A percentile compares a stretch with the other conserved stretches of the same genome.
phyloP scores from a whole-genome alignment of 2,329 filamentous ascomycete genomes.

The Leptographium galeiforme region DNA sequence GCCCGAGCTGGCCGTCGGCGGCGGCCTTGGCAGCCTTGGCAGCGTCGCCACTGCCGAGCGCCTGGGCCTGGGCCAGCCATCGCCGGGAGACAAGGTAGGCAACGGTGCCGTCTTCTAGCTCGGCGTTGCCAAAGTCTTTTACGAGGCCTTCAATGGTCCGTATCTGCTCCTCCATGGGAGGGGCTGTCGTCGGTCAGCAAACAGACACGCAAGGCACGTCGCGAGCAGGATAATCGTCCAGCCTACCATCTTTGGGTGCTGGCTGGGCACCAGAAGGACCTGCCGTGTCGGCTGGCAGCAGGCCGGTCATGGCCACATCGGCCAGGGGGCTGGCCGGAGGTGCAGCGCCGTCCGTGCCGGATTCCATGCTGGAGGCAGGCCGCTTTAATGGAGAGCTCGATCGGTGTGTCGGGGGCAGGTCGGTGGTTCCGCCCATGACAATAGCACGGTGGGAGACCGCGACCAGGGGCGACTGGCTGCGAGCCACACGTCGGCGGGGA shows the following conservation, averaged over 20 bases:
- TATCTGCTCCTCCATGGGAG: conserved; percentile 43
- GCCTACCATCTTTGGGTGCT: neutral
- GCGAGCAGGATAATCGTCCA: neutral
- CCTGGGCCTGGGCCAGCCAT: conserved; percentile 65
- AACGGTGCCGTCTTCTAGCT: conserved; percentile 55
- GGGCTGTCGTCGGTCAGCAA: neutral
- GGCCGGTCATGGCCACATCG: conserved; percentile 32
- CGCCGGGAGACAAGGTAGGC: conserved; percentile 65
- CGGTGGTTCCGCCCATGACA: conserved; percentile 48
- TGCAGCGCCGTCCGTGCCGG: conserved; percentile 21
- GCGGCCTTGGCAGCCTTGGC: conserved; percentile 44
- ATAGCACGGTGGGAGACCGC: conserved; percentile 37
- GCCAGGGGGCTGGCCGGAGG: conserved; percentile 8
- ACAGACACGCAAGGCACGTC: too few relatives aligned
- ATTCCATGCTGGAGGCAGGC: conserved; percentile 48
- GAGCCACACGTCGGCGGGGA: conserved; percentile 18
- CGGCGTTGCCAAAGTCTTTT: conserved; percentile 34
- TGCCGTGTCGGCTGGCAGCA: conserved; percentile 9
- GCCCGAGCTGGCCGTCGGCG: conserved; percentile 52
- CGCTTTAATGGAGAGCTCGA: conserved; percentile 54
- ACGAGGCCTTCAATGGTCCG: conserved; percentile 53
- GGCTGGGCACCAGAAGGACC: neutral
- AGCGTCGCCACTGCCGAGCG: conserved; percentile 43
- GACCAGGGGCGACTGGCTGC: conserved; percentile 39
- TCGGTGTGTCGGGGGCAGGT: conserved; percentile 34